phyloP scores from a whole-genome alignment of 1,284 basidiomycete species.

The Mrakiaceae sp. region DNA sequence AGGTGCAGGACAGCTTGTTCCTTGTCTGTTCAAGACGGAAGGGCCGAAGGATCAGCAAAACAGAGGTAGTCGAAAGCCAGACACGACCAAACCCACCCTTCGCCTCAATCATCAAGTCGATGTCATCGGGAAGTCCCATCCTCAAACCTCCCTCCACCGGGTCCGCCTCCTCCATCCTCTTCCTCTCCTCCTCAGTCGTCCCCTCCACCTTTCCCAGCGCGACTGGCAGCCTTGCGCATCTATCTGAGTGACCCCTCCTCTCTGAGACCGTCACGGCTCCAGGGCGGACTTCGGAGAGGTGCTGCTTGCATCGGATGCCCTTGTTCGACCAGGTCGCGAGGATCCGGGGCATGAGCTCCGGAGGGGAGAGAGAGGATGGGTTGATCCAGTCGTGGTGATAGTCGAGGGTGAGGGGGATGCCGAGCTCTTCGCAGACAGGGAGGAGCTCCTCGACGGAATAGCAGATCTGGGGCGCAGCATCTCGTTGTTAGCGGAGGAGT shows the following conservation, averaged over 20 bases:
- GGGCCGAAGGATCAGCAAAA: not conserved
- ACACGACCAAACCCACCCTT: constrained; percentile 18
- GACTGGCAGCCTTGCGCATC: constrained; percentile 39
- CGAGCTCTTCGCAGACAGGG: constrained; percentile 66
- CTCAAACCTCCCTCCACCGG: constrained; percentile 4
- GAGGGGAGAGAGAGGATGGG: constrained; percentile 30
- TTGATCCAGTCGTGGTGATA: constrained; percentile 60
- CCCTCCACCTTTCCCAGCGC: not conserved
- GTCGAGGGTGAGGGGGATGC: constrained; percentile 60
- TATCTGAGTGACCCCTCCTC: constrained; percentile 69
- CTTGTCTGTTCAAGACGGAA: constrained; percentile 43
- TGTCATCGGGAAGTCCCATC: constrained; percentile 46
- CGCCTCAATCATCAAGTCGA: constrained; percentile 81
- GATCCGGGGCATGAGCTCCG: constrained; percentile 42
- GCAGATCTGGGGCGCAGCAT: constrained; percentile 47
- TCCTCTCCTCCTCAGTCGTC: not conserved
- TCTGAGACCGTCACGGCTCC: constrained; percentile 71
- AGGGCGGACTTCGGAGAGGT: constrained; percentile 66
- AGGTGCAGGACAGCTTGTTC: constrained; percentile 85
- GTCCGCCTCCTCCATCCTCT: not conserved
- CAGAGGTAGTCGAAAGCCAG: not conserved
- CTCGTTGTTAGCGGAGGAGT: not conserved
- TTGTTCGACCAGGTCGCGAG: constrained; percentile 62
- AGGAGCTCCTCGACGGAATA: constrained; percentile 78
- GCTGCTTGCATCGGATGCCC: constrained; percentile 75